These are phyloP conservation scores for Solanum peruvianum DNA, from an alignment of 257 asterid species.

Conservation along the genomic window DNA sequence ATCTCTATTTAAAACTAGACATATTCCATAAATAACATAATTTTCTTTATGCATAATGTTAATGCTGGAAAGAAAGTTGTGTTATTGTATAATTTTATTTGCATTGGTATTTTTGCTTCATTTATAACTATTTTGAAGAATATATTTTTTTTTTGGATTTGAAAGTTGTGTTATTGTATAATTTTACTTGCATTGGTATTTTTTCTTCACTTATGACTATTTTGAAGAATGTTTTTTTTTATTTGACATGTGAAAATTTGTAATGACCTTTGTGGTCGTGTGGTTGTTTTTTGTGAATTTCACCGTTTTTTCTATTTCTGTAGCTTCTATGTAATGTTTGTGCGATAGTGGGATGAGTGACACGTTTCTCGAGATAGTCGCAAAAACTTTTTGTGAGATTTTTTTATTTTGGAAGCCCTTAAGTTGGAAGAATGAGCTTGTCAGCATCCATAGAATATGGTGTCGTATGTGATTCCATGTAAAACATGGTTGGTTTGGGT, in stretches of 20 bases:
- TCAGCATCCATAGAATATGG: neutral
- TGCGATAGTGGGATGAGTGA: neutral
- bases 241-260: neutral
- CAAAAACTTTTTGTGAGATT: too few relatives aligned
- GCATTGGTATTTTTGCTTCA: neutral
- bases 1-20: neutral
- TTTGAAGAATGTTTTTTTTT: neutral
- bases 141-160: too few relatives aligned
- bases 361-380: neutral
- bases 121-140: neutral
- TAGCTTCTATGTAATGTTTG: neutral
- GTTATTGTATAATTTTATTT: neutral
- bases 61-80: neutral
- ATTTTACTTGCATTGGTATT: neutral
- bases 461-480: neutral
- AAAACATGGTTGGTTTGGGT: neutral
- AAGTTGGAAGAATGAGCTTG: neutral
- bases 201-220: neutral
- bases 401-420: too few relatives aligned
- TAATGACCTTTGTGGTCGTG: neutral
- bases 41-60: neutral
- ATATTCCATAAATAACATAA: neutral
- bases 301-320: neutral
- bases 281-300: neutral
- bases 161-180: neutral